Conservation (phyloP, 2,329 filamentous ascomycete genomes). For the Dactylellina drechsleri region DNA sequence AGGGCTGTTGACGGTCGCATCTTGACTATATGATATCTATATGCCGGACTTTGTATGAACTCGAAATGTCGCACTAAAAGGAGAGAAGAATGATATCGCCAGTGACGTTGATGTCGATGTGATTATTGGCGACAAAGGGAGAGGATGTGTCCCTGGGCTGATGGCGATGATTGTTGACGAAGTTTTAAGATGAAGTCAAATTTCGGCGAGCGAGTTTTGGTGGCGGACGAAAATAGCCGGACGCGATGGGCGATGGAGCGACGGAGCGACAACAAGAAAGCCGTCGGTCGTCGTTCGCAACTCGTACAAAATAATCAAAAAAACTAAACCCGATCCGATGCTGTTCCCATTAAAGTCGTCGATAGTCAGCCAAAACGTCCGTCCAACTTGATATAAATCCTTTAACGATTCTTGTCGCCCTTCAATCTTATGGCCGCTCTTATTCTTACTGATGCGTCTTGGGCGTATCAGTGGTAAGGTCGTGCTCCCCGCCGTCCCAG, state of each 20-base stretch:
- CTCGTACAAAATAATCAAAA: conserved; percentile 6
- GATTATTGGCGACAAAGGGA: background rate
- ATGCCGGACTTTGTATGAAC: no score
- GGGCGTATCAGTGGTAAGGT: no score
- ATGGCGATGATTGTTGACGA: background rate
- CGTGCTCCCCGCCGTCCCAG: no score
- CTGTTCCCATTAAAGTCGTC: background rate
- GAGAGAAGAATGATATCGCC: background rate
- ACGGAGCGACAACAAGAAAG: background rate
- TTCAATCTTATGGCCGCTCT: background rate
- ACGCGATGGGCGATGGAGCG: background rate
- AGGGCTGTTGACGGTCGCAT: conserved; percentile 50
- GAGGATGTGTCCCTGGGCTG: background rate
- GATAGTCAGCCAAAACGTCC: no score
- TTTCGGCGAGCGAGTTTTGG: conserved; percentile 7
- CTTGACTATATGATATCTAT: background rate
- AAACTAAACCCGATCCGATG: conserved; percentile 7
- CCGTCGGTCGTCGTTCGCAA: conserved; percentile 32
- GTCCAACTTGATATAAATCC: no score
- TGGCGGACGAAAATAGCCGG: conserved; percentile 17
- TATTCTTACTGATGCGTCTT: no score
- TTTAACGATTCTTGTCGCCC: no score
- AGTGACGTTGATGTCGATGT: background rate
- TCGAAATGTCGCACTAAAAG: background rate
- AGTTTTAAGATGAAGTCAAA: background rate